phyloP scores from a whole-genome alignment of 306 rosid genomes.

The Pueraria montana region DNA sequence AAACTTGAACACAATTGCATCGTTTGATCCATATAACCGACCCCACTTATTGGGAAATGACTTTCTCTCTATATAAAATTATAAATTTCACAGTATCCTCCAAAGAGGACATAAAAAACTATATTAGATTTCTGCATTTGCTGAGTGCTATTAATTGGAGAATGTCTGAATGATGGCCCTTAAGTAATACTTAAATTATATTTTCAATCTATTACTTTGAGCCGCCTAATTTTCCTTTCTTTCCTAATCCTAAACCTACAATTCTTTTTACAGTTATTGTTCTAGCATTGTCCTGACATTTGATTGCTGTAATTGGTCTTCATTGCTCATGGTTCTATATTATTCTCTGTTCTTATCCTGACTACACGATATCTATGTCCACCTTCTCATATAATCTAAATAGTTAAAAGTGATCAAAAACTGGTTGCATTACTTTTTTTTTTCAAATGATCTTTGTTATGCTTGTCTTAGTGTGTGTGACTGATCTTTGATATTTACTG shows the following conservation, averaged over 20 bases:
- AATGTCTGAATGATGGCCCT: neutral
- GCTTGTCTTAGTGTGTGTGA: slow-evolving; percentile 16
- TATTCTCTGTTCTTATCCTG: neutral
- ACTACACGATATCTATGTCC: neutral
- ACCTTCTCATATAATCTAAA: slow-evolving; percentile 1
- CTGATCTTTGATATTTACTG: neutral
- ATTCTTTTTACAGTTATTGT: neutral
- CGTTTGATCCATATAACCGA: neutral
- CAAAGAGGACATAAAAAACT: too few relatives aligned
- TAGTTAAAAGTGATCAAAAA: neutral
- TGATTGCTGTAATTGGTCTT: slow-evolving; percentile 11
- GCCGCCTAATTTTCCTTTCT: neutral
- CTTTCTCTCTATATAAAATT: neutral
- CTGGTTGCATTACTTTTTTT: neutral
- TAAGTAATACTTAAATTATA: neutral
- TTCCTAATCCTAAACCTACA: neutral
- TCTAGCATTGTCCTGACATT: neutral
- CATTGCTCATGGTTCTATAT: neutral
- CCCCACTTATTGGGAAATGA: neutral
- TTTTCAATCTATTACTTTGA: slow-evolving; percentile 12
- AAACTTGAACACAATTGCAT: neutral
- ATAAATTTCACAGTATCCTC: neutral
- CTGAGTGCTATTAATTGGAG: neutral
- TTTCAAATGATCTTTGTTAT: neutral
- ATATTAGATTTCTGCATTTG: slow-evolving; percentile 6